phyloP scores from a whole-genome alignment of 2,329 filamentous ascomycete genomes.

The Ophiostoma ulmi region DNA sequence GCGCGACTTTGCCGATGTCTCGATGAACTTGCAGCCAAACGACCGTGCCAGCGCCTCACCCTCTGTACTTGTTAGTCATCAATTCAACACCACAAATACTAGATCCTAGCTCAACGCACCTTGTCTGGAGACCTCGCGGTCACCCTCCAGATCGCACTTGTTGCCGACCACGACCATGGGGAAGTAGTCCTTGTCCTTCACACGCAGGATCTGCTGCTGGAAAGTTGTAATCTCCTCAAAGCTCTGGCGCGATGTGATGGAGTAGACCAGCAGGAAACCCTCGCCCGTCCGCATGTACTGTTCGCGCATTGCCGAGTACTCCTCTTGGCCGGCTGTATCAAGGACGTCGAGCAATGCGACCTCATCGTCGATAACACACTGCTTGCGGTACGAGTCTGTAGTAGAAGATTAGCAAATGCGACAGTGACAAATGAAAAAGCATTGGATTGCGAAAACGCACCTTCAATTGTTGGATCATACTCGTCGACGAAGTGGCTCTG shows the following conservation, averaged over 20 bases:
- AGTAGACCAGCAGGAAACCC: conserved; percentile 96
- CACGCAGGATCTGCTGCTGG: conserved; percentile 95
- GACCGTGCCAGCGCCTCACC: conserved; percentile 77
- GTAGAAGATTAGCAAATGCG: background rate
- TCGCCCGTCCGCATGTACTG: conserved; percentile 99
- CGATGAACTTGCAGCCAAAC: conserved; percentile 97
- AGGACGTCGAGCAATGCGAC: conserved; percentile 95
- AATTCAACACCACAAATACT: background rate
- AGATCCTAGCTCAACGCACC: conserved; percentile 53
- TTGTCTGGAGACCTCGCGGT: conserved; percentile 86
- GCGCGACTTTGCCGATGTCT: conserved; percentile 96
- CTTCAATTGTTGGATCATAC: conserved; percentile 99
- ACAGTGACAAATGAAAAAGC: background rate
- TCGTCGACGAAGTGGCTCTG: conserved; percentile 98
- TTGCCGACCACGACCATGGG: conserved; percentile 98
- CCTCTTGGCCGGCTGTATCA: conserved; percentile 96
- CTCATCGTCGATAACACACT: conserved; percentile 98
- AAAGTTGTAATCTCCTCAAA: conserved; percentile 99
- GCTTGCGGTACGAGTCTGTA: conserved; percentile 97
- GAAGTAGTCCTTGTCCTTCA: conserved; percentile 99
- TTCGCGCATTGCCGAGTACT: conserved; percentile 98
- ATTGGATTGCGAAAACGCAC: conserved; percentile 42
- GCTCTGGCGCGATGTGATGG: conserved; percentile 93
- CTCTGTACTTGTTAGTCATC: conserved; percentile 52
- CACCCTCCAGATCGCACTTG: conserved; percentile 95